A percentile compares a stretch with the other conserved stretches of the same genome.
Evolutionary conservation across 1,139 yeast species (phyloP).

Genomic region (Diutina mesorugosa): DNA sequence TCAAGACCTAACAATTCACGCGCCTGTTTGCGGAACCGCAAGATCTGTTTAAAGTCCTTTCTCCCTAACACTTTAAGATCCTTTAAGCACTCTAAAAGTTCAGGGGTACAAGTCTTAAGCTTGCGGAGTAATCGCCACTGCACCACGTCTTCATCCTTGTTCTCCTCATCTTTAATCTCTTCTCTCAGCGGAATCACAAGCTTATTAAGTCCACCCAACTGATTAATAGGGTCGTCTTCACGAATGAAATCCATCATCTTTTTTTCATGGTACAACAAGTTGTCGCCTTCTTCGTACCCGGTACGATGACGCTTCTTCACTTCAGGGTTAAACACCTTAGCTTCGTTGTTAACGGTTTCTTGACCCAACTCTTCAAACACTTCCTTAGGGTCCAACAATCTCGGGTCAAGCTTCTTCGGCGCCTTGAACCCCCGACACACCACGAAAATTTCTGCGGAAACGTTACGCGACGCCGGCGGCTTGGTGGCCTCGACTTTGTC

Average conservation of each 20-base stretch:
- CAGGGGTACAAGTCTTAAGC: constrained; percentile 64
- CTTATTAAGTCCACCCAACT: constrained; percentile 60
- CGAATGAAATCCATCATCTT: constrained; percentile 70
- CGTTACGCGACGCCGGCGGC: constrained; percentile 98
- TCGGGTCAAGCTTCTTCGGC: constrained; percentile 88
- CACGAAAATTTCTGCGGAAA: constrained; percentile 96
- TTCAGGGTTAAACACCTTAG: constrained; percentile 89
- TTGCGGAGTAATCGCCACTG: constrained; percentile 64
- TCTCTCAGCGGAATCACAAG: constrained; percentile 15
- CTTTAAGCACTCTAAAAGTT: constrained; percentile 68
- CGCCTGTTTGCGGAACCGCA: constrained; percentile 83
- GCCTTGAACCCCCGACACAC: constrained; percentile 95
- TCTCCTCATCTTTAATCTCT: constrained; percentile 21
- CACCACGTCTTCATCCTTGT: constrained; percentile 30
- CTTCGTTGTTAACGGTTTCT: constrained; percentile 72
- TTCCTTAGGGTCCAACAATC: constrained; percentile 80
- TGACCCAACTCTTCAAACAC: constrained; percentile 87
- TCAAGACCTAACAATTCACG: constrained; percentile 69
- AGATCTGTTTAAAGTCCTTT: constrained; percentile 74
- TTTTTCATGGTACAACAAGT: constrained; percentile 60
- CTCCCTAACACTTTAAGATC: constrained; percentile 91
- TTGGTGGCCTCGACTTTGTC: constrained; percentile 97
- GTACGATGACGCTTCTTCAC: constrained; percentile 82
- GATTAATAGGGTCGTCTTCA: constrained; percentile 72
- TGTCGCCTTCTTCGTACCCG: constrained; percentile 95